These are phyloP conservation scores for Spirogloea muscicola DNA, from an alignment of 139 green algal species.

Conservation along the genomic window DNA sequence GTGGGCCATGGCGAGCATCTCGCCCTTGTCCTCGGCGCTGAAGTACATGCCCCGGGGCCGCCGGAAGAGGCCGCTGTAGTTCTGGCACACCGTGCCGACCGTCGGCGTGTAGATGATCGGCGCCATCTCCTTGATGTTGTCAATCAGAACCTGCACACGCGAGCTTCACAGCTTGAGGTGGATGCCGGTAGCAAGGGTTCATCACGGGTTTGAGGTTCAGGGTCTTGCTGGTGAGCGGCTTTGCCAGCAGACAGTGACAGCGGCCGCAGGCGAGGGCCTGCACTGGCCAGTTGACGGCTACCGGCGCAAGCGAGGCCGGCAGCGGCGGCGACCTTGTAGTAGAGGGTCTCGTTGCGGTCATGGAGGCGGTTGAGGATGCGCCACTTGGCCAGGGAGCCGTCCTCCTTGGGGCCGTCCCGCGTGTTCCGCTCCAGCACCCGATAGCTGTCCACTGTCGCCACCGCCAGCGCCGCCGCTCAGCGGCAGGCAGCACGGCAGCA, in stretches of 20 bases:
- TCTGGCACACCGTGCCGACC: conserved; percentile 69
- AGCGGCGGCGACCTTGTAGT: conserved; percentile 79
- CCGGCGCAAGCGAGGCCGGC: too few relatives aligned
- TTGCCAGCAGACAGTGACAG: too few relatives aligned
- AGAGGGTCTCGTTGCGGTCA: conserved; percentile 93
- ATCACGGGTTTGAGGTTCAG: too few relatives aligned
- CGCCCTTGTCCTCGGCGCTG: conserved; percentile 60
- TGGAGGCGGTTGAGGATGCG: conserved; percentile 49
- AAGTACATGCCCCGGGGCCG: conserved; percentile 92
- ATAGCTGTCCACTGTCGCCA: background rate
- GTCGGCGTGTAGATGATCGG: conserved; percentile 80
- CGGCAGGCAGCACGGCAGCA: too few relatives aligned
- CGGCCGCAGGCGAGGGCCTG: background rate
- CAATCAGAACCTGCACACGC: conserved; percentile 26
- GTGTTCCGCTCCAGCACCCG: conserved; percentile 1
- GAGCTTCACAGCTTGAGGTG: too few relatives aligned
- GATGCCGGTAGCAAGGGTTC: too few relatives aligned
- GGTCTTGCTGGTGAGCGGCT: too few relatives aligned
- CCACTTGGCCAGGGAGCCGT: conserved; percentile 62
- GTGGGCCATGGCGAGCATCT: conserved; percentile 59
- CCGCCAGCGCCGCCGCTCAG: too few relatives aligned
- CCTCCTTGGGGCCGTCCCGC: background rate
- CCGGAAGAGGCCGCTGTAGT: conserved; percentile 56
- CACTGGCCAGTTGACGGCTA: conserved; percentile 4
- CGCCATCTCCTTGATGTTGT: conserved; percentile 74